A percentile compares a stretch with the other conserved stretches of the same genome.
Evolutionary conservation across 2,329 filamentous ascomycete genomes (phyloP).

Genomic region (Sordariomycetes sp.): DNA sequence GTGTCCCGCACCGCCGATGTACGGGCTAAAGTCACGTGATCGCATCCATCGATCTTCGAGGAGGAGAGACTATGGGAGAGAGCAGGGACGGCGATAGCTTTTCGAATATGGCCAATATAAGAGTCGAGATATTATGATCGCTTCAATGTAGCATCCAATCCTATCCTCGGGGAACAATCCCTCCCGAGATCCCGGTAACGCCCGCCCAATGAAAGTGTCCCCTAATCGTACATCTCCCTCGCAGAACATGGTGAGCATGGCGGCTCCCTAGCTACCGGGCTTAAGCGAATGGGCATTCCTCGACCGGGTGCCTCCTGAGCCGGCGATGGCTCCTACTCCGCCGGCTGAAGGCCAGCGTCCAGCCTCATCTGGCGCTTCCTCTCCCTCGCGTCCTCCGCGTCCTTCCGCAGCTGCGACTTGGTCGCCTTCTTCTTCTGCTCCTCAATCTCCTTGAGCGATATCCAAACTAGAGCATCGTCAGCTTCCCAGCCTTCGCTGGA

Average conservation of each 20-base stretch:
- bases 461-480: constrained; percentile 29
- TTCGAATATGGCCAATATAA: not conserved
- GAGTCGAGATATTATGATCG: not conserved
- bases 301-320: not conserved
- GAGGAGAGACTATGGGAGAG: not conserved
- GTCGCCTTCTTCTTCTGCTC: constrained; percentile 27
- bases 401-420: constrained; percentile 21
- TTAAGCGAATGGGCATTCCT: not conserved
- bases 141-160: not conserved
- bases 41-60: not conserved
- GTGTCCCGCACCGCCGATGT: not conserved
- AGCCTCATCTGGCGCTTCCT: constrained; percentile 37
- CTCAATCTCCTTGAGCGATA: constrained; percentile 37
- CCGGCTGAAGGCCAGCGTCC: constrained; percentile 31
- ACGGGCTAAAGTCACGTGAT: not conserved
- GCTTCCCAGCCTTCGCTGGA: not conserved
- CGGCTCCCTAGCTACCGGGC: not conserved
- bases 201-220: not conserved
- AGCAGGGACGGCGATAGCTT: not conserved
- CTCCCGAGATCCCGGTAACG: not conserved
- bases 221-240: not conserved
- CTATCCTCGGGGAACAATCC: not conserved
- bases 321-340: constrained; percentile 7
- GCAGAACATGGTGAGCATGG: not conserved
- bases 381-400: constrained; percentile 28